Conservation (phyloP, 179 eudicot species). For the Heliamphora pulchella region DNA sequence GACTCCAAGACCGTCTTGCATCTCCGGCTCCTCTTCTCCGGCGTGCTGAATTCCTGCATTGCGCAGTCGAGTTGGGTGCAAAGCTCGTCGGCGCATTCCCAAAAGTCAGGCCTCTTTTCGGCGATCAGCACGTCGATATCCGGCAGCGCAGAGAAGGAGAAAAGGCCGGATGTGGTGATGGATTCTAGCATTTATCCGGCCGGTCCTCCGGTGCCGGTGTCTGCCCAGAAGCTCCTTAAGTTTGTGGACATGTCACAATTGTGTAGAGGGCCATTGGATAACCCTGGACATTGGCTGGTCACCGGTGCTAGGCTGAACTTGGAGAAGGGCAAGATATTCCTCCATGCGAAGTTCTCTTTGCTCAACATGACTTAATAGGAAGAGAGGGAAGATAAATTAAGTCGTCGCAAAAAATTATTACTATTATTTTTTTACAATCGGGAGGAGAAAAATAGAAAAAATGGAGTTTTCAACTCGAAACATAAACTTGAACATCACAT, state of each 20-base stretch:
- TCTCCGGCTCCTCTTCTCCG: constrained; percentile 54
- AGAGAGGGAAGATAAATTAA: background rate
- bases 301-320: constrained; percentile 62
- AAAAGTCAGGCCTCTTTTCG: constrained; percentile 44
- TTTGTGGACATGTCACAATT: constrained; percentile 54
- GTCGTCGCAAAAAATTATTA: background rate
- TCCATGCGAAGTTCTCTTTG: constrained; percentile 57
- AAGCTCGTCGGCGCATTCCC: constrained; percentile 33
- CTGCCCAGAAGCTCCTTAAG: constrained; percentile 42
- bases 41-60: constrained; percentile 30
- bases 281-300: constrained; percentile 76
- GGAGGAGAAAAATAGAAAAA: background rate
- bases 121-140: constrained; percentile 32
- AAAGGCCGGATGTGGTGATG: constrained; percentile 29
- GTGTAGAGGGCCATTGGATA: constrained; percentile 59
- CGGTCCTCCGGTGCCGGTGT: constrained; percentile 66
- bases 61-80: constrained; percentile 54
- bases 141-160: constrained; percentile 34
- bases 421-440: background rate
- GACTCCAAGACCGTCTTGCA: constrained; percentile 48
- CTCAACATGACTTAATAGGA: constrained; percentile 16
- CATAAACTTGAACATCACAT: too few relatives aligned
- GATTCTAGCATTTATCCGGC: constrained; percentile 54
- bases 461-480: too few relatives aligned
- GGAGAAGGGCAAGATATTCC: constrained; percentile 52